A percentile compares a stretch with the other conserved stretches of the same genome.
Conservation (phyloP, 108 stramenopile genomes). For the Pelagomonas calceolata region DNA sequence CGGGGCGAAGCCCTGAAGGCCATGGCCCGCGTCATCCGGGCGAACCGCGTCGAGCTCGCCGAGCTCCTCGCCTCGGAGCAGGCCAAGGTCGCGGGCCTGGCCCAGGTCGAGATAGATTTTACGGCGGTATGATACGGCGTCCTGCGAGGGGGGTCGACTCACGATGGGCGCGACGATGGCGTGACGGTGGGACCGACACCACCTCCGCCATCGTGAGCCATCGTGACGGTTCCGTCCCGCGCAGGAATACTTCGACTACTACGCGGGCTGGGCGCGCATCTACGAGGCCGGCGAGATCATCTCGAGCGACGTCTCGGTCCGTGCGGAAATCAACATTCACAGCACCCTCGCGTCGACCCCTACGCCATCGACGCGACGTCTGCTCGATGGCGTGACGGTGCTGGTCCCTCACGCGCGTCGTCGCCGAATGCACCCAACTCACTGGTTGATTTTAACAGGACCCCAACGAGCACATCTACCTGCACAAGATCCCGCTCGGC, state of each 20-base stretch:
- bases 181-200: too few relatives aligned
- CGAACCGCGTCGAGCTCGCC: constrained; percentile 11
- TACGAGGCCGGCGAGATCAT: constrained; percentile 16
- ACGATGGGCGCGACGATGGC: too few relatives aligned
- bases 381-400: too few relatives aligned
- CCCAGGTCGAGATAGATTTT: constrained; percentile 22
- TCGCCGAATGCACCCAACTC: too few relatives aligned
- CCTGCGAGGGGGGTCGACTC: too few relatives aligned
- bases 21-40: constrained; percentile 13
- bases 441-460: not conserved
- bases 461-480: not conserved
- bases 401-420: too few relatives aligned
- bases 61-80: constrained; percentile 22
- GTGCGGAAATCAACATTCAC: constrained; percentile 17
- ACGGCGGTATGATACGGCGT: too few relatives aligned
- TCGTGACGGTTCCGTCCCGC: not conserved
- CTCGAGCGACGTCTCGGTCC: constrained; percentile 8
- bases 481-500: constrained; percentile 15
- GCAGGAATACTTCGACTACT: constrained; percentile 32
- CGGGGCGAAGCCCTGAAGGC: constrained; percentile 16
- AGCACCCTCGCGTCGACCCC: too few relatives aligned
- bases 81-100: constrained; percentile 17
- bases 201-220: too few relatives aligned
- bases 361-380: too few relatives aligned
- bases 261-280: constrained; percentile 20